Conservation (phyloP, 2,329 filamentous ascomycete genomes). For the Lasiodiplodia citricola region DNA sequence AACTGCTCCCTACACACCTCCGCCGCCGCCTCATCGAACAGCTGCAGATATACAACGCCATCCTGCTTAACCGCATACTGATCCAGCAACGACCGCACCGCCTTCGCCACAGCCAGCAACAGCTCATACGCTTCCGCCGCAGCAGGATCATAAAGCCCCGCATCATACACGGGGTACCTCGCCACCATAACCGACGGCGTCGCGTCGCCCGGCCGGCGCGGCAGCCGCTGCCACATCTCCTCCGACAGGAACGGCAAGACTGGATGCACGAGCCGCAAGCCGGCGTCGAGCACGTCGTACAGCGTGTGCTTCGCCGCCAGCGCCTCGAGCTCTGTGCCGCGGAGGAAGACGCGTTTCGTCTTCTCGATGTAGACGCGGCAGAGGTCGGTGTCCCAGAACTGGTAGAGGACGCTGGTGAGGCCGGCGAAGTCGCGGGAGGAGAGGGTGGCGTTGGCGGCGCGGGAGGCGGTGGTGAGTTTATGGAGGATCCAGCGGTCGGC, state of each 20-base stretch:
- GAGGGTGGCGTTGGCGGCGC: constrained; percentile 71
- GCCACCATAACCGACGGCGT: constrained; percentile 76
- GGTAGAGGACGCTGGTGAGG: constrained; percentile 73
- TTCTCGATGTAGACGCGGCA: constrained; percentile 87
- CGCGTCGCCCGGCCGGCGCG: constrained; percentile 70
- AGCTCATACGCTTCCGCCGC: constrained; percentile 77
- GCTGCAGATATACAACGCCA: constrained; percentile 12
- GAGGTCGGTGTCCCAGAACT: constrained; percentile 78
- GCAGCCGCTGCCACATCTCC: constrained; percentile 73
- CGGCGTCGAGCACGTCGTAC: constrained; percentile 78
- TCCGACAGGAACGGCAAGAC: constrained; percentile 49
- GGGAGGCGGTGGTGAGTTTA: constrained; percentile 74
- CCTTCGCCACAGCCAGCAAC: constrained; percentile 51
- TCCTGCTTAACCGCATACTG: constrained; percentile 19
- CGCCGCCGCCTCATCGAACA: constrained; percentile 9
- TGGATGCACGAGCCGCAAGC: constrained; percentile 64
- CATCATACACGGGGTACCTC: constrained; percentile 69
- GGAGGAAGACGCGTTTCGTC: constrained; percentile 79
- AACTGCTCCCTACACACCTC: constrained; percentile 7
- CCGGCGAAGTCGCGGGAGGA: constrained; percentile 75
- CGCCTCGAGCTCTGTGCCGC: constrained; percentile 74
- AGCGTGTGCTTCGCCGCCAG: constrained; percentile 78
- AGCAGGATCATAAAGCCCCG: constrained; percentile 67
- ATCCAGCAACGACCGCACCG: constrained; percentile 4
- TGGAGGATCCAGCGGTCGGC: constrained; percentile 75